phyloP scores from a whole-genome alignment of 495 filamentous ascomycete species.

The Aspergillus saccharolyticus region DNA sequence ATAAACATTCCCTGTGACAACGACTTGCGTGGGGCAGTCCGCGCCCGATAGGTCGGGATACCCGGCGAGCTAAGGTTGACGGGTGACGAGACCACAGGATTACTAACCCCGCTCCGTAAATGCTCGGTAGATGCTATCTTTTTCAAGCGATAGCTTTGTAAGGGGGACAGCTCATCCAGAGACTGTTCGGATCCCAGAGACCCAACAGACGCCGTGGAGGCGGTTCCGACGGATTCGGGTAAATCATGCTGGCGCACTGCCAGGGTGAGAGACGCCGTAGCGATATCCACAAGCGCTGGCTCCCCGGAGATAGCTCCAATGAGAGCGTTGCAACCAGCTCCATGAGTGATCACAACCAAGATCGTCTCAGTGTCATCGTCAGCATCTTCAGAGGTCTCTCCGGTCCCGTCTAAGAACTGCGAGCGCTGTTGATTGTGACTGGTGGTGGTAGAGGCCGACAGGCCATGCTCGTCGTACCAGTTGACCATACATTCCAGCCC shows the following conservation, averaged over 20 bases:
- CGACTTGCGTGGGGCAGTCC: conserved; percentile 30
- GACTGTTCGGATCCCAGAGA: conserved; percentile 18
- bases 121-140: conserved; percentile 78
- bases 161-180: conserved; percentile 30
- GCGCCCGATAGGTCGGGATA: conserved; percentile 21
- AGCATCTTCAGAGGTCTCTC: conserved; percentile 47
- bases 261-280: conserved; percentile 86
- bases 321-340: conserved; percentile 95
- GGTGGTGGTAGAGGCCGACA: conserved; percentile 15
- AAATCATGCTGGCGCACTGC: conserved; percentile 61
- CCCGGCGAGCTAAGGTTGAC: conserved; percentile 20
- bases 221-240: conserved; percentile 19
- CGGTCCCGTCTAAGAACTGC: conserved; percentile 37
- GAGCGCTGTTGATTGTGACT: conserved; percentile 13
- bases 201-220: conserved; percentile 14
- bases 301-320: conserved; percentile 87
- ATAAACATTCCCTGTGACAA: conserved; percentile 23
- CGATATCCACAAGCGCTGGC: conserved; percentile 83
- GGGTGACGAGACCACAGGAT: conserved; percentile 24
- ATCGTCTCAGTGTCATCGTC: conserved; percentile 68
- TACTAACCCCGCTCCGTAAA: conserved; percentile 52
- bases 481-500: conserved; percentile 70
- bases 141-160: conserved; percentile 70
- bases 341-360: conserved; percentile 89
- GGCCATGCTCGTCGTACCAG: conserved; percentile 68